These are phyloP conservation scores for Myriosclerotinia scirpicola DNA, from an alignment of 2,329 filamentous ascomycete species.

Conservation along the genomic window DNA sequence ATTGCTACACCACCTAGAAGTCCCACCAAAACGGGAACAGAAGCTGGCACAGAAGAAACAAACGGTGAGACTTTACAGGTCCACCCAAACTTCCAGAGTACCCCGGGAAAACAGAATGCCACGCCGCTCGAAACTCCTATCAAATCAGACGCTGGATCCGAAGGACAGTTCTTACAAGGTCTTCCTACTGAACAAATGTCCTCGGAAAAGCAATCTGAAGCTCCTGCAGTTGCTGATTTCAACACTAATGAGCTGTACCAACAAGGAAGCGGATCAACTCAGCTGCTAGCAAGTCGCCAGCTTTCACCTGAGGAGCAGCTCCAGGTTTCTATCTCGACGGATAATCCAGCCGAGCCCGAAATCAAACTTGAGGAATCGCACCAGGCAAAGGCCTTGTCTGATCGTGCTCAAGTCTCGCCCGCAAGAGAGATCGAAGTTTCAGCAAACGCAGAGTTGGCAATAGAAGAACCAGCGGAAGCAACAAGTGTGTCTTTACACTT, in stretches of 20 bases:
- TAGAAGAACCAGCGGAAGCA: neutral
- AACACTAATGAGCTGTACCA: neutral
- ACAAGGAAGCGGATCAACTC: neutral
- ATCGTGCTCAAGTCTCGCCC: neutral
- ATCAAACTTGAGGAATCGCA: neutral
- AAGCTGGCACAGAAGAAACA: neutral
- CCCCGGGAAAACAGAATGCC: neutral
- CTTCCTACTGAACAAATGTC: neutral
- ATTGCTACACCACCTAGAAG: neutral
- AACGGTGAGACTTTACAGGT: neutral
- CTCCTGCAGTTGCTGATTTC: too few relatives aligned
- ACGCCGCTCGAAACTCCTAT: neutral
- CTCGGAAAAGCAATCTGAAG: constrained; percentile 2
- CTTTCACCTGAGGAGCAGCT: neutral
- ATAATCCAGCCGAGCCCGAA: neutral
- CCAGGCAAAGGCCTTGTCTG: too few relatives aligned
- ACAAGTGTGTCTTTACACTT: neutral
- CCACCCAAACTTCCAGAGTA: neutral
- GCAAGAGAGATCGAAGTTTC: neutral
- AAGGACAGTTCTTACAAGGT: neutral
- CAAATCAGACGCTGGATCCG: neutral
- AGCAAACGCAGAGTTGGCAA: neutral
- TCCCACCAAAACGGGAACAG: neutral
- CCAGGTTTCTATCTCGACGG: neutral
- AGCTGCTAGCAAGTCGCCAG: neutral